Evolutionary conservation across 2,329 filamentous ascomycete species (phyloP).

Genomic region (Thelonectria discophora): DNA sequence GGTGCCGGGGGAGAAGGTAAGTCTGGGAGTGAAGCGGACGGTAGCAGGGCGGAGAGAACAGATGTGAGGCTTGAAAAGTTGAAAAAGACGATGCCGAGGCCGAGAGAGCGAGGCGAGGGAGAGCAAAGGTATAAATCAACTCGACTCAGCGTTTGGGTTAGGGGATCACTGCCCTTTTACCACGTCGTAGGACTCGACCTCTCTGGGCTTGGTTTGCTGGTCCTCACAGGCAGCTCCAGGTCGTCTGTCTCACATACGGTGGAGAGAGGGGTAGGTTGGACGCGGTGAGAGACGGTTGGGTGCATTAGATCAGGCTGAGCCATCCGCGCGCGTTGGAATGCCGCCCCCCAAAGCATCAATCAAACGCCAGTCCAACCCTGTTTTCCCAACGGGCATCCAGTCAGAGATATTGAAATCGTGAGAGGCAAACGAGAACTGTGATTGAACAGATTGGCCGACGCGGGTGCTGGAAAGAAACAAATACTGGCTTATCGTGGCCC

Average conservation of each 20-base stretch:
- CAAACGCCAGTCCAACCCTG: background rate
- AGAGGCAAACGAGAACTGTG: background rate
- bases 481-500: background rate
- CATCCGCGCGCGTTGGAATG: background rate
- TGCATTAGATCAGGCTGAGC: slow-evolving; percentile 5
- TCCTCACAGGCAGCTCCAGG: background rate
- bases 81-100: no score
- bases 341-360: background rate
- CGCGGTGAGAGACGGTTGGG: slow-evolving; percentile 5
- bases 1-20: no score
- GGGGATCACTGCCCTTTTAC: background rate
- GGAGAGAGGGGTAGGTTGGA: slow-evolving; percentile 1
- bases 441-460: background rate
- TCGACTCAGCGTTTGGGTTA: background rate
- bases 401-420: background rate
- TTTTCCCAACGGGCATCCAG: background rate
- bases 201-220: background rate
- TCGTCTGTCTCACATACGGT: background rate
- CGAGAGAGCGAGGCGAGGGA: no score
- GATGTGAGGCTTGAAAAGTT: background rate
- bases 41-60: no score
- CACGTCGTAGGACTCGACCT: background rate
- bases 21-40: background rate
- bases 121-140: background rate
- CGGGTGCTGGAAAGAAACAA: background rate